Base-by-base conservation (phyloP, 352 stramenopile species). In the Pythium oligandrum region DNA sequence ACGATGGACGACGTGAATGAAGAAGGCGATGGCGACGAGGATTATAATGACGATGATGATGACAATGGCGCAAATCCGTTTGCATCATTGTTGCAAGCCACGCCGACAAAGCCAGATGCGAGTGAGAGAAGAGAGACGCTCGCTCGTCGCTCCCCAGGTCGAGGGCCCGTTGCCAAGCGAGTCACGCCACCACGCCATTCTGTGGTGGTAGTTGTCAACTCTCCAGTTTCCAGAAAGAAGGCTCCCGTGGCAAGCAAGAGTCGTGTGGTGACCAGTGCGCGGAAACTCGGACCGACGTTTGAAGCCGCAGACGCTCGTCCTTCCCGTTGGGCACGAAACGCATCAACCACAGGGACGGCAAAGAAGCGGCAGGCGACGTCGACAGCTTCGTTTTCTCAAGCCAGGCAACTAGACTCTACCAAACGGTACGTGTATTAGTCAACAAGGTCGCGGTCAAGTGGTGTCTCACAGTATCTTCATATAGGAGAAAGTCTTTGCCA, bases 61-160 rank as follows among this genome's bases (percentile, higher is more conserved):
- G 51, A 53, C n/a, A 50, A 68, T 2, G 56, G 73, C 6, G 66
- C 70, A 48, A 88, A 90, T 53, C 79, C 79, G 30, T 90, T 90
- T 53, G 79, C 75, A 31, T 78, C 73, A 11, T 54, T 90, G 12
- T 39, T 90, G 26, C 64, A 78, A 26, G 37, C 61, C 56, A 35
- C 55, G 52, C 31, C 54, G 33, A 5, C 39, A 3, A 57, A 39
- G 43, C 6, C 11, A 4, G 38, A 52, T 7, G 44, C 38, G 35
- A 43, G 46, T 36, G 39, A n/a, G 40, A 38, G 38, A 6, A 49
- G 11, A 43, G 34, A 45, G 12, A 9, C 12, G 10, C 40, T 12
- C 35, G 33, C n/a, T 36, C 48, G 30, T 46, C 53, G 44, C 26
- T 44, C 32, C n/a, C 43, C 40, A 42, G n/a, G 4, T 44, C 33